Conservation (phyloP, 352 stramenopile species). For the Globisporangium viniferum region DNA sequence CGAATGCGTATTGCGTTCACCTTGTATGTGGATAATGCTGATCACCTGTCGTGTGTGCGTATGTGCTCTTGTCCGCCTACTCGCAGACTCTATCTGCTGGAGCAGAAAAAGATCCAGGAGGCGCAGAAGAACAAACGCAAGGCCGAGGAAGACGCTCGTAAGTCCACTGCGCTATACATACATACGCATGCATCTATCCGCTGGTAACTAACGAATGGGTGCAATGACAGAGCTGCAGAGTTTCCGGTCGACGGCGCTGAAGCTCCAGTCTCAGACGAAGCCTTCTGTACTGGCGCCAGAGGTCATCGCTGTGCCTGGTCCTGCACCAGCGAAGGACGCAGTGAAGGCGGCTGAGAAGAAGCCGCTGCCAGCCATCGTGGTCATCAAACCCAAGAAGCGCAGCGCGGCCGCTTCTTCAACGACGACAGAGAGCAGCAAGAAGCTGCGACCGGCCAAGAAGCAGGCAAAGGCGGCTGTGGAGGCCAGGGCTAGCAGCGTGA, state of each 20-base stretch:
- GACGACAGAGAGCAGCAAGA: slow-evolving; percentile 17
- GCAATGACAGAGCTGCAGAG: slow-evolving; percentile 42
- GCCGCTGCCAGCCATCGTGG: slow-evolving; percentile 22
- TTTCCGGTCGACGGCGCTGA: slow-evolving; percentile 60
- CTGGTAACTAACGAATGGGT: background rate
- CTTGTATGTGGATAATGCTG: background rate
- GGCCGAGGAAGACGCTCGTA: slow-evolving; percentile 34
- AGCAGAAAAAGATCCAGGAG: slow-evolving; percentile 54
- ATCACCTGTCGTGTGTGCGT: slow-evolving; percentile 3
- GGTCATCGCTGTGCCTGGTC: background rate
- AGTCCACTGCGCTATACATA: background rate
- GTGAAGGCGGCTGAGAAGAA: slow-evolving; percentile 12
- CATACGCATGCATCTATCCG: background rate
- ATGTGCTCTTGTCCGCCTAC: background rate
- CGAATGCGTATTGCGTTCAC: too few relatives aligned
- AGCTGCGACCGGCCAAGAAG: slow-evolving; percentile 18
- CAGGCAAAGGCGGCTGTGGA: background rate
- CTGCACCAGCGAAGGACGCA: background rate
- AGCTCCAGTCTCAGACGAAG: slow-evolving; percentile 46
- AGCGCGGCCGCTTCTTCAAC: background rate
- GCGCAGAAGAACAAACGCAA: slow-evolving; percentile 32
- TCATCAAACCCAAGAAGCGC: slow-evolving; percentile 63
- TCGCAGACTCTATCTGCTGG: slow-evolving; percentile 51
- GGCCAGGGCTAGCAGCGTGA: background rate
- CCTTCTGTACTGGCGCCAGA: slow-evolving; percentile 20